Evolutionary conservation across 2,329 filamentous ascomycete species (phyloP), one percentile per base, ranked within the genome.

Genomic region (Cordyceps javanica): DNA sequence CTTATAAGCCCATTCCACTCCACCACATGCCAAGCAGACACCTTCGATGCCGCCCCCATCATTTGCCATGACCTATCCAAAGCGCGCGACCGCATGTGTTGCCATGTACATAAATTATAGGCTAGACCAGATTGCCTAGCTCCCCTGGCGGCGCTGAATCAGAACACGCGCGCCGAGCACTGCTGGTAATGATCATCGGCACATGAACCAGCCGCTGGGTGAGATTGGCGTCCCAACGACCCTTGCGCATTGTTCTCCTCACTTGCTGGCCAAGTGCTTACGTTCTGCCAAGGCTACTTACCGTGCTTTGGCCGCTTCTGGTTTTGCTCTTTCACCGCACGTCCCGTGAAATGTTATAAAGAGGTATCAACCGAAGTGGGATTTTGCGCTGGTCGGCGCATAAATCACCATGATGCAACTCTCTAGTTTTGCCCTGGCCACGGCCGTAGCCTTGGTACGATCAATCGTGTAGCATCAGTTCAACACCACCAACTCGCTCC

Each of bases 51-150:
- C n/a, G n/a, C n/a, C n/a, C n/a, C n/a, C n/a, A n/a, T n/a, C 19
- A 25, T 36, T 36, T 32, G 46, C n/a, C n/a, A n/a, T n/a, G n/a
- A n/a, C n/a, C 46, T 5, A 34, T 21, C n/a, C 7, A n/a, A 19
- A 10, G 28, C 28, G n/a, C 8, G 16, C n/a, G 3, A 49, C 3
- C 10, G 6, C 16, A 14, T 2, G 19, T 26, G 14, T 14, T 36
- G n/a, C n/a, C 51, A 54, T 54, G 51, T 54, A 39, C 39, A 36
- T 34, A 14, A 45, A 44, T 26, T 34, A 54, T 44, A 44, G 51
- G 51, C 28, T 36, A 13, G 9, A 21, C 26, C 2, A 5, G 13
- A 45, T 25, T 25, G 7, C 19, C 8, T 28, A 3, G 10, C 39
- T 26, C 10, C 10, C 16, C 23, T 39, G 10, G 16, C 13, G 9